Percentiles rank a stretch among this genome's conserved stretches.
Conservation (phyloP, 2,329 filamentous ascomycete genomes). For the Fusarium multiceps region DNA sequence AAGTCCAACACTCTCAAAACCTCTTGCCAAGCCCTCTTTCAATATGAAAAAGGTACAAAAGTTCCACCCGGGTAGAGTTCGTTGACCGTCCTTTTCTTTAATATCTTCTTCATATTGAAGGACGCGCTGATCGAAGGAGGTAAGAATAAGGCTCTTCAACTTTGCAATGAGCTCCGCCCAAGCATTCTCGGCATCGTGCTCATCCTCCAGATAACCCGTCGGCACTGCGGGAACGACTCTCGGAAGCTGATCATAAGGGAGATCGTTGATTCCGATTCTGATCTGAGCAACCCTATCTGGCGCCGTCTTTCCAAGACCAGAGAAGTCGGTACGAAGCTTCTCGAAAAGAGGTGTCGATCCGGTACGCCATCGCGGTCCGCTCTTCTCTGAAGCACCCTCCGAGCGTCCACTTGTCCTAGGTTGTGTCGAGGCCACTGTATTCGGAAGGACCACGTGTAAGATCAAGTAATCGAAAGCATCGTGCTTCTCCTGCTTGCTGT, state of each 20-base stretch:
- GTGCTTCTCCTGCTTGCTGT: conserved; percentile 85
- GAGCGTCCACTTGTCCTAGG: conserved; percentile 71
- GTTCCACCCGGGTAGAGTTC: conserved; percentile 93
- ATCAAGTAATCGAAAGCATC: conserved; percentile 98
- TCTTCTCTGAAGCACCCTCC: conserved; percentile 73
- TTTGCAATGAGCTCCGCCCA: conserved; percentile 88
- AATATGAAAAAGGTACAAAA: conserved; percentile 99
- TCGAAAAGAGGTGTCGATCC: conserved; percentile 87
- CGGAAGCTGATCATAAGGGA: conserved; percentile 72
- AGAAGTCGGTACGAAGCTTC: conserved; percentile 91
- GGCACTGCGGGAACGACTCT: conserved; percentile 72
- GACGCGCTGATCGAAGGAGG: conserved; percentile 90
- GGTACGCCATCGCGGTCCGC: conserved; percentile 79
- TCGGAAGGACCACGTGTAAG: conserved; percentile 89
- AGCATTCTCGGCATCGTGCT: conserved; percentile 81
- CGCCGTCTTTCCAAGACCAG: conserved; percentile 74
- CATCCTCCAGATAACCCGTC: conserved; percentile 74
- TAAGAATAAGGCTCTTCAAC: conserved; percentile 86
- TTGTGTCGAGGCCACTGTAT: conserved; percentile 82
- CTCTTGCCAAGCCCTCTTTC: conserved; percentile 92
- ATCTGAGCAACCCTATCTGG: conserved; percentile 88
- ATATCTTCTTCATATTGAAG: conserved; percentile 98
- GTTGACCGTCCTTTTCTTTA: conserved; percentile 89
- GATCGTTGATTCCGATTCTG: conserved; percentile 77
- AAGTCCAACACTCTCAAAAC: conserved; percentile 94